Evolutionary conservation across 1,139 yeast species (phyloP).

Genomic region (Spencermartinsiella ligniputridi): DNA sequence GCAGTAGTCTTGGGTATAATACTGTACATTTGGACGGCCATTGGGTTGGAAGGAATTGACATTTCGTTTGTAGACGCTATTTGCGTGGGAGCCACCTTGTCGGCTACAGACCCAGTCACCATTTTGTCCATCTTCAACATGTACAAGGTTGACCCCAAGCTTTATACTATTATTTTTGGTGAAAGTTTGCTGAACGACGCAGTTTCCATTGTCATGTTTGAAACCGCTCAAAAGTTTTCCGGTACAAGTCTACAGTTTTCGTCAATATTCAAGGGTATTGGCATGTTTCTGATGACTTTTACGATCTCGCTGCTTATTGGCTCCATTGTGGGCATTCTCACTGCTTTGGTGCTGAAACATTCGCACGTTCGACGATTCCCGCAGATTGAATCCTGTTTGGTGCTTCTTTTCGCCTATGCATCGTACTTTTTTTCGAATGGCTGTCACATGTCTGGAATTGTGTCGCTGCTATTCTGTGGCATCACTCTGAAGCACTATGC

Average conservation of each 20-base stretch:
- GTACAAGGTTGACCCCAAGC: conserved; percentile 94
- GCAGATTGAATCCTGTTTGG: conserved; percentile 92
- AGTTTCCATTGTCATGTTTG: conserved; percentile 97
- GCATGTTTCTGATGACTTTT: conserved; percentile 88
- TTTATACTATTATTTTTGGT: conserved; percentile 95
- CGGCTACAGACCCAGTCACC: conserved; percentile 98
- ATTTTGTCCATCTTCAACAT: conserved; percentile 94
- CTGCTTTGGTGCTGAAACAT: conserved; percentile 86
- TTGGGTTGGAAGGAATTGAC: conserved; percentile 83
- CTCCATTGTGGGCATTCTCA: conserved; percentile 75
- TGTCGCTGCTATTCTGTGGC: conserved; percentile 90
- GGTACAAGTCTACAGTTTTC: conserved; percentile 75
- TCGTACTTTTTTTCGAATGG: conserved; percentile 98
- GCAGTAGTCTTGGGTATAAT: conserved; percentile 85
- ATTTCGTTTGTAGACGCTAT: conserved; percentile 94
- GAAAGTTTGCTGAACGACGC: conserved; percentile 95
- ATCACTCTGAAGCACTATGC: conserved; percentile 96
- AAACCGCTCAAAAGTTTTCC: conserved; percentile 94
- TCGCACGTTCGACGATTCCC: conserved; percentile 92
- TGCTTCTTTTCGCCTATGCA: conserved; percentile 85
- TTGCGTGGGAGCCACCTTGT: conserved; percentile 94
- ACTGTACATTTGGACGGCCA: conserved; percentile 80
- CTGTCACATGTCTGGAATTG: conserved; percentile 99
- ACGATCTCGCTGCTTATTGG: conserved; percentile 93
- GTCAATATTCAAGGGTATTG: conserved; percentile 87